phyloP scores from a whole-genome alignment of 768 basidiomycete genomes.

The Leccinum variicolor region DNA sequence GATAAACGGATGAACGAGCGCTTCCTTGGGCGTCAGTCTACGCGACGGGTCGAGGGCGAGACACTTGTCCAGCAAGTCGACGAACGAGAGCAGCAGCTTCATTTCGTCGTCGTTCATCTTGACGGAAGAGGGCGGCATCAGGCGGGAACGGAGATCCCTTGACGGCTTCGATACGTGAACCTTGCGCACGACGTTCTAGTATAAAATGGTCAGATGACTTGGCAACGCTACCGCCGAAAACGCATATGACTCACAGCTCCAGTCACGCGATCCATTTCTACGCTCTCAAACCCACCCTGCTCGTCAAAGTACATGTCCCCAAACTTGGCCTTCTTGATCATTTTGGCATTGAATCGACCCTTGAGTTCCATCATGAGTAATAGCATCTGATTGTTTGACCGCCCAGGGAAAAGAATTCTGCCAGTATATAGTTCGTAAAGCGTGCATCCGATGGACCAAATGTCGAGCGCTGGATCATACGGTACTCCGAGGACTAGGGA shows the following conservation, averaged over 20 bases:
- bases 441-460: constrained; percentile 98
- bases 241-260: constrained; percentile 60
- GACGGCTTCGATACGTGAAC: constrained; percentile 81
- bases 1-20: constrained; percentile 84
- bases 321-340: constrained; percentile 94
- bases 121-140: constrained; percentile 75
- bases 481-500: constrained; percentile 85
- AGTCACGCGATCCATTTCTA: constrained; percentile 82
- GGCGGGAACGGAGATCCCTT: constrained; percentile 74
- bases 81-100: constrained; percentile 72
- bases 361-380: constrained; percentile 97
- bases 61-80: constrained; percentile 91
- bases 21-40: constrained; percentile 87
- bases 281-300: constrained; percentile 77
- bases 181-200: constrained; percentile 77
- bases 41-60: constrained; percentile 81
- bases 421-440: constrained; percentile 95
- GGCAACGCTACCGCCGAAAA: constrained; percentile 1
- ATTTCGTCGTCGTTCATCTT: constrained; percentile 89
- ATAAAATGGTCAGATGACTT: constrained; percentile 18
- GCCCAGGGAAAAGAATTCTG: constrained; percentile 96
- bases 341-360: constrained; percentile 87
- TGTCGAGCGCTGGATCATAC: constrained; percentile 89
- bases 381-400: constrained; percentile 97
- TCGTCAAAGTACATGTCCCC: constrained; percentile 94